Conservation (phyloP, 768 basidiomycete genomes). For the Pluteus cervinus region DNA sequence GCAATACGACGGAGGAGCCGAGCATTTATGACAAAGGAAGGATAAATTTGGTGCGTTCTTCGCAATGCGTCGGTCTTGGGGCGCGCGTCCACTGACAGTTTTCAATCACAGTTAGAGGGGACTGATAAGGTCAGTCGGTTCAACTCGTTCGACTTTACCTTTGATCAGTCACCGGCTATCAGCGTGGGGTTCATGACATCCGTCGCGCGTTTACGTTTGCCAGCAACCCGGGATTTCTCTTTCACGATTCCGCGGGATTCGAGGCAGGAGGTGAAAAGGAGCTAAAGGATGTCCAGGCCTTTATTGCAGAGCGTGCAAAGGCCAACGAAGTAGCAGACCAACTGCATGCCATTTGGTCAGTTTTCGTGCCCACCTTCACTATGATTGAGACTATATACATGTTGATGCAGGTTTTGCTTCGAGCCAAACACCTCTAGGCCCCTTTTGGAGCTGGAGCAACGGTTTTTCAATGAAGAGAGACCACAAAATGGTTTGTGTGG, state of each 20-base stretch:
- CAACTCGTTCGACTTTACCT: no score
- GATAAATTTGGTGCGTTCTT: no score
- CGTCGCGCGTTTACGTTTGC: slow-evolving; percentile 19
- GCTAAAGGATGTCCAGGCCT: slow-evolving; percentile 20
- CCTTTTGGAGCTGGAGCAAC: slow-evolving; percentile 20
- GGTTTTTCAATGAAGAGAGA: slow-evolving; percentile 22
- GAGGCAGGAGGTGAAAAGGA: slow-evolving; percentile 26
- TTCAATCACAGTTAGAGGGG: no score
- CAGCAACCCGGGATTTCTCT: slow-evolving; percentile 26
- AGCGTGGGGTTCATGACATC: slow-evolving; percentile 30
- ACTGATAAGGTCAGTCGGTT: no score
- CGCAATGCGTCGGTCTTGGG: no score
- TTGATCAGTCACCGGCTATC: slow-evolving; percentile 2
- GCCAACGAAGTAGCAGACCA: slow-evolving; percentile 13
- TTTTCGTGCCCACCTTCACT: not conserved
- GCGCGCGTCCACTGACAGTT: no score
- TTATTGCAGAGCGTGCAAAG: slow-evolving; percentile 21
- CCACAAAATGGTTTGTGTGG: slow-evolving; percentile 14
- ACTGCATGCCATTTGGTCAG: slow-evolving; percentile 32
- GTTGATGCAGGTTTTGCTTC: slow-evolving; percentile 31
- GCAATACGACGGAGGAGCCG: slow-evolving; percentile 23
- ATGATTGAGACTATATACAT: not conserved
- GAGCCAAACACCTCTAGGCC: slow-evolving; percentile 19
- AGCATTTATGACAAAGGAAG: slow-evolving; percentile 16
- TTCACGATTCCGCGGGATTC: slow-evolving; percentile 37